Evolutionary conservation across 495 filamentous ascomycete genomes (phyloP), one percentile per base, ranked within the genome.

Genomic region (Penicillium nucicola): DNA sequence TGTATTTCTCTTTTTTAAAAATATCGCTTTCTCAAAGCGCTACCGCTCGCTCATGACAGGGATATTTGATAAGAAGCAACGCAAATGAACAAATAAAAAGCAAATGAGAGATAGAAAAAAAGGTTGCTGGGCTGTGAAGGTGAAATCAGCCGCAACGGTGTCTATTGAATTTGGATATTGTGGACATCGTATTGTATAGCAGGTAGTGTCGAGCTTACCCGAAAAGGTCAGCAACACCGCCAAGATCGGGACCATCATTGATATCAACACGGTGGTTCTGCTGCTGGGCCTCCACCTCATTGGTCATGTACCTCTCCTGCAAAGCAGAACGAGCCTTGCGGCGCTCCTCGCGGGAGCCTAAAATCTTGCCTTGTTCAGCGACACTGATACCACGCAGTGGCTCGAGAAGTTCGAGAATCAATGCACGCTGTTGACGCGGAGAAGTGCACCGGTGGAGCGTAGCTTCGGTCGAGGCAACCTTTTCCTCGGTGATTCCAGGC

Each of bases 371-470:
- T 74, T 92, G 86, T 67, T 97, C 93, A 15, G 90, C 86, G 46
- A 99, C 88, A 53, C 90, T 91, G 4, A 96, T 83, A 3, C 93
- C 92, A 41, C 95, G 83, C 12, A 97, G 69, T 33, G 89, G 84
- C 51, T 91, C 85, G 12, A 99, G 73, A 7, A 99, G 74, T 47
- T 95, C 89, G n/a, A 97, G 70, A 33, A 97, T 83, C 14, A 95
- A 65, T 1, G 86, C 88, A 25, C 95, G 78, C 65, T 95, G 90
- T 56, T 88, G 84, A 9, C 91, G 76, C 17, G 83, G 77, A 56
- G 83, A 79, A 28, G 62, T 88, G 78, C 38, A 95, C 71, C 53
- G 84, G 72, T 57, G 72, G 57, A 47, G 83, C 67, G 45, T 84
- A 42, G 46, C 70, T 76, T 52, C 83, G 42, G 60, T 84, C 55